Evolutionary conservation across 371 early-diverging fungal genomes (phyloP).

Genomic region (Dichotomocladium elegans): DNA sequence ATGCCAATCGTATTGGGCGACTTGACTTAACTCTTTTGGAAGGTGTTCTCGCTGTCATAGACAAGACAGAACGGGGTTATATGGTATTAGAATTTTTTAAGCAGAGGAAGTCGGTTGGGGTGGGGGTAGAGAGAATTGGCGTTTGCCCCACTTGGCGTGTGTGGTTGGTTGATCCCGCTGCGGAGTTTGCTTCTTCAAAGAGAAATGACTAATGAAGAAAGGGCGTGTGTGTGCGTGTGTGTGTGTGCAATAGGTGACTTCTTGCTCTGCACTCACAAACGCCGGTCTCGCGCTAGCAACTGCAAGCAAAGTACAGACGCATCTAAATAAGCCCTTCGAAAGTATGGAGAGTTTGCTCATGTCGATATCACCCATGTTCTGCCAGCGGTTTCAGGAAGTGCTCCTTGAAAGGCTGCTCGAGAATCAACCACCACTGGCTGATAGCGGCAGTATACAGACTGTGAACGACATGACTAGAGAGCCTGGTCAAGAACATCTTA

Average conservation of each 20-base stretch:
- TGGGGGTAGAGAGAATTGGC: neutral
- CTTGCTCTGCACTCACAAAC: constrained; percentile 25
- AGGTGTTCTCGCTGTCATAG: constrained; percentile 36
- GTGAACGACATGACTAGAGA: no score
- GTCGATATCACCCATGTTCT: constrained; percentile 37
- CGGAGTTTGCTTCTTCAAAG: no score
- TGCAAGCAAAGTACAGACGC: constrained; percentile 18
- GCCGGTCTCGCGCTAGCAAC: constrained; percentile 13
- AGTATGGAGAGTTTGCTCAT: constrained; percentile 37
- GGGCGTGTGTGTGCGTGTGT: no score
- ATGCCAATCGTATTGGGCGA: constrained; percentile 22
- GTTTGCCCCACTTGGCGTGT: no score
- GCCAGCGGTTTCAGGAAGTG: constrained; percentile 28
- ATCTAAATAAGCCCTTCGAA: constrained; percentile 28
- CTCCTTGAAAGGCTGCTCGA: constrained; percentile 21
- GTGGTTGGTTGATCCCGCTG: no score
- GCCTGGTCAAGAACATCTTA: neutral
- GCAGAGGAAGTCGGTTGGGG: no score
- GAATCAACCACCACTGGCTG: no score
- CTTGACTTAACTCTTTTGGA: constrained; percentile 39
- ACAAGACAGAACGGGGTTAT: constrained; percentile 30
- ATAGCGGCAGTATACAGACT: no score
- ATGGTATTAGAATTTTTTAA: no score
- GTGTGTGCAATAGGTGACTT: constrained; percentile 29
- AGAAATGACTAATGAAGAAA: neutral